Base-by-base conservation (phyloP, 1,284 basidiomycete species). In the Pyrrhoderma lamaoense region DNA sequence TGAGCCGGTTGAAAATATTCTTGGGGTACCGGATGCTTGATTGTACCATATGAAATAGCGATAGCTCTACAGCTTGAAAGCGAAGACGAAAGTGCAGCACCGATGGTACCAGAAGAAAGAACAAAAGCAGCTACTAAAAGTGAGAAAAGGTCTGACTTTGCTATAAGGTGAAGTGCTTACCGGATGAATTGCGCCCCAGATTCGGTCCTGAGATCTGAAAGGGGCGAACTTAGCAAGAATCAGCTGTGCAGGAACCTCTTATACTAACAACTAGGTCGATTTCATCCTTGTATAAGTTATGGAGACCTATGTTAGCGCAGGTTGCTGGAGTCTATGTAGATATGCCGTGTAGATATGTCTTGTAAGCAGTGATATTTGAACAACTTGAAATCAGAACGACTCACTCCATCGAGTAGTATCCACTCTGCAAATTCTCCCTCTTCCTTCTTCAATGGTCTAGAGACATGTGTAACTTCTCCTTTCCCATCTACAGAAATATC, bases 21-120 rank as follows among this genome's bases (percentile, higher is more conserved):
- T 2, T 65, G 57, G 0, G 89, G 82, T 9, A 84, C 85, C 3
- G 89, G 88, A 56, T 80, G 76, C 38, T 76, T 65, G 52, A 94
- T 81, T 18, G 79, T 88, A 27, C 90, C 93, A 64, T 93, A 96
- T 0, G 89, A 93, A 25, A 96, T 63, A 0, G 89, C 83, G 58
- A 91, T 87, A 23, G 88, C 74, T 45, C 86, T 76, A 40, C 74
- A 70, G 57, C 76, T 71, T 22, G 87, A 85, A 43, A 94, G 68
- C 1, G 90, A 82, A 1, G 85, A 81, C 13, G 88, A 86, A 60
- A 95, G 71, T 1, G 93, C 88, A 1, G 91, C 92, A 37, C 93
- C 93, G 55, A 96, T 76, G 1, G 93, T 96, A 0, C 93, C 93
- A 18, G 89, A 92, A 0, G 89, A 92, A 38, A 94, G 72, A 3